These are phyloP conservation scores for Albatrellus sp. DNA, from an alignment of 1,284 basidiomycete species.

Conservation along the genomic window DNA sequence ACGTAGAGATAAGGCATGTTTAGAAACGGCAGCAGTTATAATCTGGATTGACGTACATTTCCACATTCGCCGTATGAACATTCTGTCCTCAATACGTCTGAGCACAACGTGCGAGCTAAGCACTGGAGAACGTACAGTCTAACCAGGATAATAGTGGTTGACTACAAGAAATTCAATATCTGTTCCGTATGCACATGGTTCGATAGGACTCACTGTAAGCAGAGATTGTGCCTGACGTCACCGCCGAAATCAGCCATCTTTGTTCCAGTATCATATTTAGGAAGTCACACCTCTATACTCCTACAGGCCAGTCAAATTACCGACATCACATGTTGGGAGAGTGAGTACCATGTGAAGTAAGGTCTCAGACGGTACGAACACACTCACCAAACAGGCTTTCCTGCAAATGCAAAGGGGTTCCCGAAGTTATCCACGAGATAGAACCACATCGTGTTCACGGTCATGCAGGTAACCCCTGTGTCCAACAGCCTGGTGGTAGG, in stretches of 20 bases:
- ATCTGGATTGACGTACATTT: not conserved
- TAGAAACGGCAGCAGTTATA: not conserved
- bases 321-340: too few relatives aligned
- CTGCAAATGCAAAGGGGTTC: slow-evolving; percentile 26
- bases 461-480: slow-evolving; percentile 36
- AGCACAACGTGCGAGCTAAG: not conserved
- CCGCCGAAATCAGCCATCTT: not conserved
- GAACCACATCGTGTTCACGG: slow-evolving; percentile 37
- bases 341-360: not conserved
- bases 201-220: slow-evolving; percentile 8
- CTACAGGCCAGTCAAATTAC: not conserved
- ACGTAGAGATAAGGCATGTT: not conserved
- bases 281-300: not conserved
- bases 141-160: slow-evolving; percentile 14
- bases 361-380: not conserved
- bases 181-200: not conserved
- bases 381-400: slow-evolving; percentile 32
- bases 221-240: slow-evolving; percentile 9
- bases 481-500: slow-evolving; percentile 28
- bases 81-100: slow-evolving; percentile 7
- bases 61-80: slow-evolving; percentile 16
- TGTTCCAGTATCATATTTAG: not conserved
- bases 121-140: slow-evolving; percentile 11
- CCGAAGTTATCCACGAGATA: slow-evolving; percentile 40
- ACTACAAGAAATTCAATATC: slow-evolving; percentile 10